Base-by-base conservation (phyloP, 2,329 filamentous ascomycete genomes). In the Alternaria ventricosa region DNA sequence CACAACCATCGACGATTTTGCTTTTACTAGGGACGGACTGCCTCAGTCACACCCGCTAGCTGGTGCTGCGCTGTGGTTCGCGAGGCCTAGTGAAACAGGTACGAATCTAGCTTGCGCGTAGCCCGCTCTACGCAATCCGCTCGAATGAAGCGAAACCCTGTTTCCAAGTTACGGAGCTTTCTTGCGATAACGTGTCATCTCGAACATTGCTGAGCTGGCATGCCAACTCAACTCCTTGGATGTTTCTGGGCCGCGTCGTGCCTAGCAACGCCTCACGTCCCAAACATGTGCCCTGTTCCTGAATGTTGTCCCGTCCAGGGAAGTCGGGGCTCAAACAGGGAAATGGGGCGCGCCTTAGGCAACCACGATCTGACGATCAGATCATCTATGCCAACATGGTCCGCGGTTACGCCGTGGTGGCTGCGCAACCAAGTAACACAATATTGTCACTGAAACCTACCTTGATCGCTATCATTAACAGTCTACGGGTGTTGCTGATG, bases 81-180 rank as follows among this genome's bases (percentile, higher is more conserved):
- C 56, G 64, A 50, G 62, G 33, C 58, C 55, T 62, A 20, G 59
- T 68, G 61, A 68, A 66, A 68, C 65, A 64, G 47, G 28, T 47
- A 56, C 22, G 49, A 54, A 22, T 61, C 50, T 27, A 59, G 51
- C 57, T 63, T 22, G 54, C 53, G 61, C 51, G 45, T 61, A 57
- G 55, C 53, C 41, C 54, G 57, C 57, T 30, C 36, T 45, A 55
- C 41, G 51, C 45, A 56, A 49, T 43, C 46, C 50, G 51, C 61
- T 49, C 22, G 23, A 54, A 46, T 53, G 55, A 60, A 64, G 65
- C 65, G 41, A 58, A 20, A 55, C 27, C 22, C 22, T 33, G 25
- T 46, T 61, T 58, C 49, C 63, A 60, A 56, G 57, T 62, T 56
- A 30, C 30, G 11, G 53, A 46, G 36, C 30, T 12, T 13, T 20